Evolutionary conservation across 1,139 yeast genomes (phyloP).

Genomic region (Suhomyces atakaporum): DNA sequence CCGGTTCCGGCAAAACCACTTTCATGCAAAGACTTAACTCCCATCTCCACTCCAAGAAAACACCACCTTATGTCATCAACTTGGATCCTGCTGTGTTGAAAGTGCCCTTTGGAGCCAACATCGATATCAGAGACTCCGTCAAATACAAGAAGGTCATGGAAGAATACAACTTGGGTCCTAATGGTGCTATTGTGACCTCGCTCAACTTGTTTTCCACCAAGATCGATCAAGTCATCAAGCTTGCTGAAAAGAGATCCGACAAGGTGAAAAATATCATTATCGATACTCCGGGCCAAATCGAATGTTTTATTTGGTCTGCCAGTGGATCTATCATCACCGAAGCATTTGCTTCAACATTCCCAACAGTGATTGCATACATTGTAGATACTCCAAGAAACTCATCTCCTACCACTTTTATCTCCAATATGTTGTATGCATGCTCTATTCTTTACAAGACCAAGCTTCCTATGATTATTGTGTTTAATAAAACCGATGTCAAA

Average conservation of each 20-base stretch:
- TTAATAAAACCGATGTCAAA: slow-evolving; percentile 90
- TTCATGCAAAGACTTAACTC: slow-evolving; percentile 94
- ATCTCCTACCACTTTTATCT: slow-evolving; percentile 95
- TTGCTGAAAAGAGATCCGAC: slow-evolving; percentile 80
- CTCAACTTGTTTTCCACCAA: slow-evolving; percentile 90
- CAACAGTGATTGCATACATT: slow-evolving; percentile 92
- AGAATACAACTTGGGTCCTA: slow-evolving; percentile 88
- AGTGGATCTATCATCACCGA: slow-evolving; percentile 96
- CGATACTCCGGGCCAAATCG: slow-evolving; percentile 99
- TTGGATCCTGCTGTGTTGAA: slow-evolving; percentile 95
- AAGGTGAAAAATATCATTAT: slow-evolving; percentile 71
- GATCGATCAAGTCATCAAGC: slow-evolving; percentile 87
- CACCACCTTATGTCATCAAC: slow-evolving; percentile 87
- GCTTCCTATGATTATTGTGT: slow-evolving; percentile 94
- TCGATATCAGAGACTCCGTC: slow-evolving; percentile 94
- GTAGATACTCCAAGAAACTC: slow-evolving; percentile 95
- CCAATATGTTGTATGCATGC: slow-evolving; percentile 97
- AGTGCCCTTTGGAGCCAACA: slow-evolving; percentile 90
- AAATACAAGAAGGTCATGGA: slow-evolving; percentile 97
- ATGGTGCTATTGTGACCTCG: slow-evolving; percentile 97
- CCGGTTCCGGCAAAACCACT: slow-evolving; percentile 97
- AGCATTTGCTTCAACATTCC: slow-evolving; percentile 93
- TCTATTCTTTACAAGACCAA: slow-evolving; percentile 94
- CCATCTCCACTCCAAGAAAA: slow-evolving; percentile 70
- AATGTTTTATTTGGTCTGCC: slow-evolving; percentile 96